Evolutionary conservation across 768 basidiomycete species (phyloP), one percentile per base, ranked within the genome.

Genomic region (Boletellus emodensis): DNA sequence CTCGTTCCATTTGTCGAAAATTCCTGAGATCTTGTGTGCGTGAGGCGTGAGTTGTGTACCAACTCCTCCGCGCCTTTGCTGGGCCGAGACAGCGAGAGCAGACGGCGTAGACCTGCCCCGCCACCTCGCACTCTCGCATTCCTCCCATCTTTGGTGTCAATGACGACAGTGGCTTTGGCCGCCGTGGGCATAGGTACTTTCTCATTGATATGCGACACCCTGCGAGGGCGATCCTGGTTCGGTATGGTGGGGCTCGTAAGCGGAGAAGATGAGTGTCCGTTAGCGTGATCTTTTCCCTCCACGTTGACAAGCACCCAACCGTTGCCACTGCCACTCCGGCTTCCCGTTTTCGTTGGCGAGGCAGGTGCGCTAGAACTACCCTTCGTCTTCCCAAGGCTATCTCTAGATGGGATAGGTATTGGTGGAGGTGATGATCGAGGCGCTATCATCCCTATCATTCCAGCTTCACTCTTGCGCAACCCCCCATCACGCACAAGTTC

Each of bases 251-350:
- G 61, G 17, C 66, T 60, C 14, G 48, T 48, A 41, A 59, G 55
- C 43, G 60, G 62, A 40, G 58, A 59, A 14, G 61, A 40, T 8
- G 52, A 51, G 32, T 67, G 62, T 36, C 56, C 60, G 34, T 56
- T 58, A 39, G 44, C 50, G 39, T 66, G 71, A 44, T 65, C 67
- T 54, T 69, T 67, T 28, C 74, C 72, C 51, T 82, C 82, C 14
- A 84, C 77, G 45, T 82, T 84, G 34, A 85, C 79, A 22, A 85
- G 68, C 2, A 85, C 83, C 83, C 83, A 85, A 22, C 83, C 83
- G 58, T 80, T 71, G 14, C 77, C 75, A 39, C 70, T 73, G 37
- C 70, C 70, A 41, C 68, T 69, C 51, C 61, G 56, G 45, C 59
- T 61, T 24, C 61, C 67, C 37, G 70, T 59, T 57, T 71, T 65